Conservation (phyloP, 2,329 filamentous ascomycete genomes). For the Aspergillus novoparasiticus region DNA sequence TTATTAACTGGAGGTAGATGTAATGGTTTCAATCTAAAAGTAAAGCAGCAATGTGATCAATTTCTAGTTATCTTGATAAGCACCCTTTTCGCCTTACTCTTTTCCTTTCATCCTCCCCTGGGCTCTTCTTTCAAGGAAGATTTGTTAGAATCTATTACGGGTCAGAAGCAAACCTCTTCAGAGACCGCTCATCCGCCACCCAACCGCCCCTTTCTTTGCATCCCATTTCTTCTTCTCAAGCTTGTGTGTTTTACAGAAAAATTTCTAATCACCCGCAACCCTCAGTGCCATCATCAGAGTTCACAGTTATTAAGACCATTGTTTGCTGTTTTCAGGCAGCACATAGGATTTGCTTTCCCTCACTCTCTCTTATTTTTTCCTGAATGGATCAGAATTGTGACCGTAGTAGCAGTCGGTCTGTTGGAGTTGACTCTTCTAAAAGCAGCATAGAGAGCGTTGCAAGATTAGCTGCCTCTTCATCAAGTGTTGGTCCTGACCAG, state of each 20-base stretch:
- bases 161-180: background rate
- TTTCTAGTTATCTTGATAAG: background rate
- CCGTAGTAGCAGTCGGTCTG: background rate
- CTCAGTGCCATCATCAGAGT: background rate
- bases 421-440: background rate
- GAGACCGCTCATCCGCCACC: background rate
- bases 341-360: background rate
- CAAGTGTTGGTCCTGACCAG: constrained; percentile 13
- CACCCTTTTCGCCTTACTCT: background rate
- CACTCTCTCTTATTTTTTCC: background rate
- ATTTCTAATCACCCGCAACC: background rate
- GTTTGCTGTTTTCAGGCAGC: background rate
- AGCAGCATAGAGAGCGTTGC: constrained; percentile 9
- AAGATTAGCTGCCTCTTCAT: constrained; percentile 3
- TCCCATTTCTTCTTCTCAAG: background rate
- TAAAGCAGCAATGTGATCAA: background rate
- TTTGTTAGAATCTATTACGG: background rate
- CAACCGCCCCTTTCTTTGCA: background rate
- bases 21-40: background rate
- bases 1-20: background rate
- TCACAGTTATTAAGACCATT: background rate
- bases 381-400: constrained; percentile 3
- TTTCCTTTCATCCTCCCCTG: background rate
- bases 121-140: background rate
- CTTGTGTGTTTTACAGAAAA: background rate